These are phyloP conservation scores for Rutstroemia sp. DNA, from an alignment of 2,329 filamentous ascomycete species.

Conservation along the genomic window DNA sequence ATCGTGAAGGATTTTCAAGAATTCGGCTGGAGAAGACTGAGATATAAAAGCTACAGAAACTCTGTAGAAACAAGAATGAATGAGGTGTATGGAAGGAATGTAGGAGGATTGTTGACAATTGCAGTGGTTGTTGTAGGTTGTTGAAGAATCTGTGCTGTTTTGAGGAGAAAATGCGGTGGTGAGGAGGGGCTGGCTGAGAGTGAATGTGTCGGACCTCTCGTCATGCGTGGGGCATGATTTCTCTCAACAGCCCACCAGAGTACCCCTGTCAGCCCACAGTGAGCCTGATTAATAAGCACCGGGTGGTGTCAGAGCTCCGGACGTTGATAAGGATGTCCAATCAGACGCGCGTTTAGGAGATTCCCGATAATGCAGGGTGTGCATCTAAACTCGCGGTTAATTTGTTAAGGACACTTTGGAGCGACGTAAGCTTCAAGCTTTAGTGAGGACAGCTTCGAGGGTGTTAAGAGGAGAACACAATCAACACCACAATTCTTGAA, in stretches of 20 bases:
- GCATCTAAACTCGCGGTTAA: constrained; percentile 1
- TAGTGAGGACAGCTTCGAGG: not conserved
- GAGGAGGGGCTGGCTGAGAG: too few species aligned
- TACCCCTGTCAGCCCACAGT: not conserved
- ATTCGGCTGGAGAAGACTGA: not conserved
- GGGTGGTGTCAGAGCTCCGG: not conserved
- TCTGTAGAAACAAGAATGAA: not conserved
- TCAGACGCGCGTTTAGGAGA: not conserved
- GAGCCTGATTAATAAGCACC: not conserved
- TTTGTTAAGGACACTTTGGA: constrained; percentile 18
- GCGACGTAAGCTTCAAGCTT: constrained; percentile 22
- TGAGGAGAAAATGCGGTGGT: too few species aligned
- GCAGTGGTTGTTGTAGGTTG: too few species aligned
- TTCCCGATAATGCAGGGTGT: not conserved
- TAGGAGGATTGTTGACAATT: too few species aligned
- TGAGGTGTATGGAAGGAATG: not conserved
- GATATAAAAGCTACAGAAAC: not conserved
- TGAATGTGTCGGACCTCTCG: not conserved
- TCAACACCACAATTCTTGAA: not conserved
- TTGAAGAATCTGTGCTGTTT: too few species aligned
- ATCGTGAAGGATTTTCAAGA: constrained; percentile 34
- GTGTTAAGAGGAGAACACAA: not conserved
- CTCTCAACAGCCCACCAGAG: not conserved
- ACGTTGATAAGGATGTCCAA: not conserved
- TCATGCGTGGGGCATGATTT: not conserved